Percentiles rank a stretch among this genome's conserved stretches.
phyloP scores from a whole-genome alignment of 345 rosid genomes.

The Populus nigra region DNA sequence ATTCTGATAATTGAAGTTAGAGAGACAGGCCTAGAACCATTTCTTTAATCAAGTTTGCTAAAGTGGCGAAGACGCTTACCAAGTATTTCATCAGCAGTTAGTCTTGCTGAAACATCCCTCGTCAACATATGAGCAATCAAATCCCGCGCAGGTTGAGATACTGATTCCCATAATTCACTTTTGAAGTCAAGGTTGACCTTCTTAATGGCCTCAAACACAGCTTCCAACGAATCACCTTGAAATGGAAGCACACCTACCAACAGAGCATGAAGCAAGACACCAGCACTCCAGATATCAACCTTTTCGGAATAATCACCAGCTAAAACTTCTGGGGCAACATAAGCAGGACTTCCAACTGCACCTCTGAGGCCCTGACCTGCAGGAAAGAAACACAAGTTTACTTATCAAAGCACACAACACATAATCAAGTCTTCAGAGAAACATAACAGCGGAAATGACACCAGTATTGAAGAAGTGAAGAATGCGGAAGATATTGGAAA shows the following conservation, averaged over 20 bases:
- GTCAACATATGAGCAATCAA: conserved; percentile 1
- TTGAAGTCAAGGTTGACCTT: conserved; percentile 11
- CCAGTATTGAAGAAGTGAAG: neutral
- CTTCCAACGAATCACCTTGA: conserved; percentile 15
- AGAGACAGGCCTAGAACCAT: neutral
- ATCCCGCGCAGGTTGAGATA: conserved; percentile 15
- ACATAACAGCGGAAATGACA: neutral
- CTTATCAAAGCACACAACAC: neutral
- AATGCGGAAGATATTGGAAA: neutral
- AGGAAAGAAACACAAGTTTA: neutral
- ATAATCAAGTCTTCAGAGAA: neutral
- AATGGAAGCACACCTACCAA: conserved; percentile 19
- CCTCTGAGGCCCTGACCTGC: conserved; percentile 17
- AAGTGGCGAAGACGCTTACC: neutral
- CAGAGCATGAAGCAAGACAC: conserved; percentile 15
- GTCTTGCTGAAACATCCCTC: conserved; percentile 19
- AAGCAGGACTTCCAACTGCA: conserved; percentile 18
- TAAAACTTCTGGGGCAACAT: conserved; percentile 18
- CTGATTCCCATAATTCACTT: conserved; percentile 14
- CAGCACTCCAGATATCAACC: conserved; percentile 24
- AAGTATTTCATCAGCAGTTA: conserved; percentile 14
- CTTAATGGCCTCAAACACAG: conserved; percentile 16
- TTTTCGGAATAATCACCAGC: conserved; percentile 13
- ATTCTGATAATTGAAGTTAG: neutral
- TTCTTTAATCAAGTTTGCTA: neutral